phyloP scores from a whole-genome alignment of 1,139 yeast genomes.

The Yamadazyma buinensis region DNA sequence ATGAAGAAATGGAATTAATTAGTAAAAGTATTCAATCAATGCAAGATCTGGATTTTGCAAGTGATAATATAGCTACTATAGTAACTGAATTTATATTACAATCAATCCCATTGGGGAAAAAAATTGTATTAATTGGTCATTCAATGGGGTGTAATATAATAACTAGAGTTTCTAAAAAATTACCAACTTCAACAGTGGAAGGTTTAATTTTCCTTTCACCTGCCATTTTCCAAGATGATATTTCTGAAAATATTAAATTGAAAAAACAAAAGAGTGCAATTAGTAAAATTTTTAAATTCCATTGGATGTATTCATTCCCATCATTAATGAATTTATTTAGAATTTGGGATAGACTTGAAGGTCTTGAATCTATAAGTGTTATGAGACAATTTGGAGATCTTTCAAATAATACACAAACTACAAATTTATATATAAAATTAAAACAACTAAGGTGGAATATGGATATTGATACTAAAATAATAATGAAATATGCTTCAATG shows the following conservation, averaged over 20 bases:
- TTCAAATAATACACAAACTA: constrained; percentile 21
- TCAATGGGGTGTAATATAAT: constrained; percentile 71
- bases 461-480: constrained; percentile 53
- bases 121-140: constrained; percentile 63
- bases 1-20: constrained; percentile 26
- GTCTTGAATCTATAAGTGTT: constrained; percentile 57
- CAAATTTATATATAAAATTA: constrained; percentile 40
- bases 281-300: constrained; percentile 15
- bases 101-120: constrained; percentile 39
- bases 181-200: constrained; percentile 40
- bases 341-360: constrained; percentile 58
- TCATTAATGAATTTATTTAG: constrained; percentile 53
- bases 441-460: constrained; percentile 71
- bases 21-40: constrained; percentile 28
- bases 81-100: constrained; percentile 38
- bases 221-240: constrained; percentile 38
- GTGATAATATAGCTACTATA: constrained; percentile 47
- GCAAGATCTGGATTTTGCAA: constrained; percentile 42
- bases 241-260: neutral
- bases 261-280: constrained; percentile 4
- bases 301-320: constrained; percentile 41
- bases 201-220: constrained; percentile 53
- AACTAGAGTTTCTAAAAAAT: constrained; percentile 41
- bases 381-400: constrained; percentile 41
- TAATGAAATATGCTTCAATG: constrained; percentile 52